These are phyloP conservation scores for Angophora floribunda DNA, from an alignment of 345 rosid genomes.

Conservation along the genomic window DNA sequence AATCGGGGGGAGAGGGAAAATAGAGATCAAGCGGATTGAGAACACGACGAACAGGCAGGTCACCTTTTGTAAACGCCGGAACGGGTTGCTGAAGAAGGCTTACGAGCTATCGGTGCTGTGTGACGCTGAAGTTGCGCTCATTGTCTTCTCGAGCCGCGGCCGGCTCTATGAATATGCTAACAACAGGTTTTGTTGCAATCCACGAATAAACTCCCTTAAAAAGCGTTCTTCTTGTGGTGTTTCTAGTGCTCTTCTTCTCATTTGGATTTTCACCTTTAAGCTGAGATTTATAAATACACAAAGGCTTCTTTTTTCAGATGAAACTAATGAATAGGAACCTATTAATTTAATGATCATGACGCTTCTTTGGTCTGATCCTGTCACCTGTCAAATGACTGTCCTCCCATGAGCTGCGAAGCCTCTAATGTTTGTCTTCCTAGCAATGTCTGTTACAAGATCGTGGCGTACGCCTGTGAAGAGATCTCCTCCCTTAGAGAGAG, in stretches of 20 bases:
- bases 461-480: background rate
- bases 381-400: background rate
- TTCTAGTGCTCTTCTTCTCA: background rate
- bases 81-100: slow-evolving; percentile 84
- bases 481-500: background rate
- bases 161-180: slow-evolving; percentile 89
- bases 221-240: background rate
- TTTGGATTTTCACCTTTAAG: background rate
- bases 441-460: background rate
- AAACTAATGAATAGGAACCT: background rate
- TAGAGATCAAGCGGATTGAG: slow-evolving; percentile 76
- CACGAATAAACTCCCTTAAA: background rate
- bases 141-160: slow-evolving; percentile 80
- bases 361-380: background rate
- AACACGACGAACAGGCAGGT: slow-evolving; percentile 79
- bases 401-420: background rate
- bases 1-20: slow-evolving; percentile 55
- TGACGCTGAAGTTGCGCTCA: slow-evolving; percentile 76
- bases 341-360: background rate
- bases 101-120: slow-evolving; percentile 76
- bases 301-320: background rate
- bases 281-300: background rate
- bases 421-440: background rate
- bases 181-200: slow-evolving; percentile 29
- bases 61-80: slow-evolving; percentile 79